Base-by-base conservation (phyloP, 2,329 filamentous ascomycete species). In the Hawksworthiomyces lignivorus region DNA sequence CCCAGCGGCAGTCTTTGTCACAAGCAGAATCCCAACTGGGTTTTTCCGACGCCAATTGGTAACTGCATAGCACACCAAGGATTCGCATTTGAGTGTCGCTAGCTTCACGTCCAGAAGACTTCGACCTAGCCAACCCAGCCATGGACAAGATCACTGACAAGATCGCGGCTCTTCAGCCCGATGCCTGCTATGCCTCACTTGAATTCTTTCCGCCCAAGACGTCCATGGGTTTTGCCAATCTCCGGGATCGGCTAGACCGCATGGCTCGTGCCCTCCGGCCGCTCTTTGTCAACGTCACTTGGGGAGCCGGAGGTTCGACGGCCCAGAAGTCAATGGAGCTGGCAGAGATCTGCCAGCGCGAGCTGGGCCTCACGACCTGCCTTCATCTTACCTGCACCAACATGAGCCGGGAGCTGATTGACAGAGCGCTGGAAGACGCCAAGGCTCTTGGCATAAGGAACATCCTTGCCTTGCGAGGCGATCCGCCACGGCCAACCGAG, bases 171-270 rank as follows among this genome's bases (percentile, higher is more conserved):
- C 69, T 98, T 68, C 85, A 87, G 62, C 76, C 82, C 50, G 79
- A 86, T 63, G 77, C 78, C 51, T 80, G 77, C 60, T 97, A 92
- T 71, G 94, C 95, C 67, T 97, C 92, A 36, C 82, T 97, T 64
- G 92, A 98, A 68, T 98, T 98, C 78, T 98, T 98, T 69, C 92
- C 92, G 52, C 92, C 92, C 49, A 98, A 97, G 71, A 98, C 92
- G 35, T 75, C 83, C 48, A 95, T 94, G 81, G 92, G 92, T 51
- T 50, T 51, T 40, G 48, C 48, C 31, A 98, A 98, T 62, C 79
- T 98, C 42, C 85, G 90, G 59, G 85, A 86, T 50, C 88, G 92
- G 58, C 79, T 98, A 45, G 85, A 94, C 61, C 87, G 92, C 60
- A 97, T 98, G 92, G 82, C 92, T 37, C 80, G 87, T 50, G 89